phyloP scores from a whole-genome alignment of 495 filamentous ascomycete genomes.

The Aspergillus ellipticus region DNA sequence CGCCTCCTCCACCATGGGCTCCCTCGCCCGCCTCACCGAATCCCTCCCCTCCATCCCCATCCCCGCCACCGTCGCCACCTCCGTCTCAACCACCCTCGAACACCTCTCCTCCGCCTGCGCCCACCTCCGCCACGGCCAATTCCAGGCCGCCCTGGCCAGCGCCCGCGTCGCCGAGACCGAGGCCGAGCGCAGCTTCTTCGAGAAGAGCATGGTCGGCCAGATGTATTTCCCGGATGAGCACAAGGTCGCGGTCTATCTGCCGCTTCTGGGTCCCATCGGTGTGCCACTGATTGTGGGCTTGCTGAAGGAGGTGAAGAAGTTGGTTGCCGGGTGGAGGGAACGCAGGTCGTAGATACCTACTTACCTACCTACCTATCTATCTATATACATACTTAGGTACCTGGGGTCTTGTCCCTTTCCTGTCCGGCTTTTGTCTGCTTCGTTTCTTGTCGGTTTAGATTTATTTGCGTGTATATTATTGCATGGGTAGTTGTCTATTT shows the following conservation, averaged over 20 bases:
- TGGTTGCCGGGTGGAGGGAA: constrained; percentile 37
- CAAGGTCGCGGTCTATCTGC: constrained; percentile 95
- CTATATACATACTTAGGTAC: no score
- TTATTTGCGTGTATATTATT: no score
- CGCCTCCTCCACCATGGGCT: constrained; percentile 91
- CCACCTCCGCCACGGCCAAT: constrained; percentile 61
- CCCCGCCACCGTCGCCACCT: constrained; percentile 77
- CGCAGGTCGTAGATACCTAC: constrained; percentile 11
- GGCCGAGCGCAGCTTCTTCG: constrained; percentile 94
- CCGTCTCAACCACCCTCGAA: constrained; percentile 72
- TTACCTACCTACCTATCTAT: no score
- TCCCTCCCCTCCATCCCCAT: constrained; percentile 89
- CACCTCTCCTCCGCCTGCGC: constrained; percentile 75
- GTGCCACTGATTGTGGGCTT: constrained; percentile 83
- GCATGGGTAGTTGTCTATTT: no score
- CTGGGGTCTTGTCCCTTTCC: constrained; percentile 1
- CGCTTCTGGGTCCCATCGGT: constrained; percentile 84
- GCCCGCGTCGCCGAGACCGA: constrained; percentile 82
- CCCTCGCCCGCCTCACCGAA: constrained; percentile 77
- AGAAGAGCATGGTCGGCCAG: constrained; percentile 98
- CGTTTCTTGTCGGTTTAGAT: no score
- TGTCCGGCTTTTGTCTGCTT: background rate
- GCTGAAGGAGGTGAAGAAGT: constrained; percentile 69
- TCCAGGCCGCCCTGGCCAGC: constrained; percentile 66
- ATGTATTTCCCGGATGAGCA: constrained; percentile 98